Evolutionary conservation across 2,329 filamentous ascomycete genomes (phyloP).

Genomic region (Colletotrichum zoysiae): DNA sequence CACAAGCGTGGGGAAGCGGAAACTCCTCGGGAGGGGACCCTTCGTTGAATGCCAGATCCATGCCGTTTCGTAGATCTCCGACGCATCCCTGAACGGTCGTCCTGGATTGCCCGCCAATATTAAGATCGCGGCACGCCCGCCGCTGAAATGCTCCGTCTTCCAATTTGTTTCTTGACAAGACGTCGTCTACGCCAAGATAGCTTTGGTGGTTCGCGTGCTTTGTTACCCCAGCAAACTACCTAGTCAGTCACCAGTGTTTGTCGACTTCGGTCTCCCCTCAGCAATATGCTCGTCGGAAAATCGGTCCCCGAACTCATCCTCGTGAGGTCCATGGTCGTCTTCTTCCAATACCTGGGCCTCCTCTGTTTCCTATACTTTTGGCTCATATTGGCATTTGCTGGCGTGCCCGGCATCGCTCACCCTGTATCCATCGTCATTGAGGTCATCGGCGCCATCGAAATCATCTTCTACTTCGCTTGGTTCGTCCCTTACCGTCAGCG

Average conservation of each 20-base stretch:
- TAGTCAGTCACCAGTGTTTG: background rate
- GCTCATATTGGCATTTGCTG: slow-evolving; percentile 41
- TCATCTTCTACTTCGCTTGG: slow-evolving; percentile 56
- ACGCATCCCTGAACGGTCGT: slow-evolving; percentile 1
- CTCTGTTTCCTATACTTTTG: slow-evolving; percentile 44
- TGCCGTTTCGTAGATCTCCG: slow-evolving; percentile 36
- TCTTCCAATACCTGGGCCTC: slow-evolving; percentile 40
- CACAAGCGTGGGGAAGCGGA: slow-evolving; percentile 13
- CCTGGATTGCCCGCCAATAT: background rate
- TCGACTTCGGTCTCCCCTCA: background rate
- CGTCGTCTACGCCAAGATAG: background rate
- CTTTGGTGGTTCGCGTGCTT: background rate
- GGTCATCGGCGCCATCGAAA: slow-evolving; percentile 51
- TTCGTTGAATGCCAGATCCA: slow-evolving; percentile 17
- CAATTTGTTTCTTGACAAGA: background rate
- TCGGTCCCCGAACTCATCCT: slow-evolving; percentile 37
- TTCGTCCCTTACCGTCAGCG: slow-evolving; percentile 58
- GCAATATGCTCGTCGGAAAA: slow-evolving; percentile 37
- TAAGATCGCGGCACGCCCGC: slow-evolving; percentile 17
- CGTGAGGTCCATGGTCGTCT: slow-evolving; percentile 29
- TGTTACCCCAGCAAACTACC: background rate
- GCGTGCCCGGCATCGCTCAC: slow-evolving; percentile 43
- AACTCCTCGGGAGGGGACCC: slow-evolving; percentile 14
- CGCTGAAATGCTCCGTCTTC: background rate
- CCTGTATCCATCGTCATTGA: slow-evolving; percentile 46